Evolutionary conservation across 192 early-diverging fungal genomes (phyloP).

Genomic region (Umbelopsis ramanniana): DNA sequence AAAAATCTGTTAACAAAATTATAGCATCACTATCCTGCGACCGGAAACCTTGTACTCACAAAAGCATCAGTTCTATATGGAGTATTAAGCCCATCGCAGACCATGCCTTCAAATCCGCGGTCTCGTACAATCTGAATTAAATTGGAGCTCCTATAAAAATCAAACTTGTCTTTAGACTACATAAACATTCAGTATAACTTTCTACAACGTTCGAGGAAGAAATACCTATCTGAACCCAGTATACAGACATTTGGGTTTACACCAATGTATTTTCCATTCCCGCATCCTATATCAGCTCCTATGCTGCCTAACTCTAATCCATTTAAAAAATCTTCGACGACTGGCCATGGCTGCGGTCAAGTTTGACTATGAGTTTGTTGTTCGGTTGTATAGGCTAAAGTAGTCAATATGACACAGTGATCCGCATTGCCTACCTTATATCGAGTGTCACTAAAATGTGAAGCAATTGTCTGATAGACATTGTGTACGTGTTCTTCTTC

Average conservation of each 20-base stretch:
- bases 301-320: slow-evolving; percentile 67
- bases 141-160: slow-evolving; percentile 64
- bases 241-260: slow-evolving; percentile 83
- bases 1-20: not conserved
- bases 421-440: slow-evolving; percentile 70
- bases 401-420: not conserved
- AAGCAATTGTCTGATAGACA: slow-evolving; percentile 92
- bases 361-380: not conserved
- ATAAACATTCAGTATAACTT: not conserved
- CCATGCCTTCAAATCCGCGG: slow-evolving; percentile 80
- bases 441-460: slow-evolving; percentile 92
- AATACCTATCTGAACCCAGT: slow-evolving; percentile 84
- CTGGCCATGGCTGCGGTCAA: slow-evolving; percentile 84
- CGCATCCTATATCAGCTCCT: slow-evolving; percentile 95
- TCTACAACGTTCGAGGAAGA: not conserved
- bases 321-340: slow-evolving; percentile 83
- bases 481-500: slow-evolving; percentile 87
- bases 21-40: not conserved
- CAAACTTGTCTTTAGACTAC: not conserved
- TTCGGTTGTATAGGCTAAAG: not conserved
- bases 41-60: slow-evolving; percentile 50
- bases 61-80: slow-evolving; percentile 75
- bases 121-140: slow-evolving; percentile 75
- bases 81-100: slow-evolving; percentile 78
- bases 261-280: slow-evolving; percentile 97